phyloP scores from a whole-genome alignment of 2,329 filamentous ascomycete genomes.

The Exophiala dermatitidis region DNA sequence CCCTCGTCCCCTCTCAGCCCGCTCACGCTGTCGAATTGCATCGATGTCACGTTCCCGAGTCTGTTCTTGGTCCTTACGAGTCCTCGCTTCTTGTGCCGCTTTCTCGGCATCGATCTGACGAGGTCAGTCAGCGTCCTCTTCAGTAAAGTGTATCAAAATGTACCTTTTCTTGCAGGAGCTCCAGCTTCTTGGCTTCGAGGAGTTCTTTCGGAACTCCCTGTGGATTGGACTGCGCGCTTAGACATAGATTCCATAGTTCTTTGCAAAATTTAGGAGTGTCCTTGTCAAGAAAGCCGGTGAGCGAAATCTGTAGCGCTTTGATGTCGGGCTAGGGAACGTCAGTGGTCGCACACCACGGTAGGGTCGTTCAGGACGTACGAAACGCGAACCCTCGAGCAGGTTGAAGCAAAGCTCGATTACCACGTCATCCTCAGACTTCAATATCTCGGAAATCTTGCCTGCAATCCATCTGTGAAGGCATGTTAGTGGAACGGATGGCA shows the following conservation, averaged over 20 bases:
- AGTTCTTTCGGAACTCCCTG: conserved; percentile 92
- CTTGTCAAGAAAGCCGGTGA: conserved; percentile 91
- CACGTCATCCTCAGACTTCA: conserved; percentile 92
- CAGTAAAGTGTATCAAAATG: background rate
- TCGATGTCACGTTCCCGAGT: conserved; percentile 65
- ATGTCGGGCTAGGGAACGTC: conserved; percentile 67
- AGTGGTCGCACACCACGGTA: background rate
- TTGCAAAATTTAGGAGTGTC: conserved; percentile 86
- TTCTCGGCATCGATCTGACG: conserved; percentile 41
- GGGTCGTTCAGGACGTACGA: conserved; percentile 50
- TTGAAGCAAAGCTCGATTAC: conserved; percentile 77
- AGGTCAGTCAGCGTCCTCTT: background rate
- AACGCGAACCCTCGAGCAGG: conserved; percentile 63
- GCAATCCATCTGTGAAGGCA: conserved; percentile 72
- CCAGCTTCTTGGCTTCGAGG: conserved; percentile 89
- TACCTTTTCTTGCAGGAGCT: conserved; percentile 92
- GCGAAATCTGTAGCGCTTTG: conserved; percentile 87
- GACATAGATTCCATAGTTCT: conserved; percentile 81
- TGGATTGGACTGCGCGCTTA: conserved; percentile 81
- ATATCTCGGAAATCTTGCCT: conserved; percentile 73
- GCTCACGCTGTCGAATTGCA: conserved; percentile 53
- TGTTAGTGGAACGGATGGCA: conserved; percentile 10
- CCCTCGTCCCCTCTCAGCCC: conserved; percentile 31
- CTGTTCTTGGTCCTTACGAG: conserved; percentile 34
- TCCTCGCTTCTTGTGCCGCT: conserved; percentile 43